phyloP scores from a whole-genome alignment of 2,329 filamentous ascomycete genomes.

The Cladobotryum protrusum region DNA sequence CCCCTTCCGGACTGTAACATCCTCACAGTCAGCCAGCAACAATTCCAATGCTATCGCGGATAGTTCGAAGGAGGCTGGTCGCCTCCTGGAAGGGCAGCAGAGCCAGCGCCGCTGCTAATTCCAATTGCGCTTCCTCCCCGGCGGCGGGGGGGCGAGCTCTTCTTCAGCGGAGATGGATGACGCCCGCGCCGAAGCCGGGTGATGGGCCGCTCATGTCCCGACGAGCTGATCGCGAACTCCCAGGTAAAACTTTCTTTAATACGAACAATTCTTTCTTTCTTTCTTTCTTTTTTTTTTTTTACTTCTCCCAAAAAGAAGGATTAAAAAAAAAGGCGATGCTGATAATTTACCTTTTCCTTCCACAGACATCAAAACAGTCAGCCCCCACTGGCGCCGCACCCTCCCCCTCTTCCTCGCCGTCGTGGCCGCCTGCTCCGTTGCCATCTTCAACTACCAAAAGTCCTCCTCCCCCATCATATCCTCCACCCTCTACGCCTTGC shows the following conservation, averaged over 20 bases:
- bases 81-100: slow-evolving; percentile 18
- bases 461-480: slow-evolving; percentile 79
- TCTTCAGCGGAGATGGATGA: slow-evolving; percentile 40
- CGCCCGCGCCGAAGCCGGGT: slow-evolving; percentile 51
- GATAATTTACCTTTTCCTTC: too few species aligned
- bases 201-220: slow-evolving; percentile 61
- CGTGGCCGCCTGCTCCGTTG: slow-evolving; percentile 65
- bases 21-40: neutral
- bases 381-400: slow-evolving; percentile 61
- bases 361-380: slow-evolving; percentile 36
- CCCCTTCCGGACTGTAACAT: neutral
- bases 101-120: slow-evolving; percentile 7
- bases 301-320: neutral
- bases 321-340: neutral
- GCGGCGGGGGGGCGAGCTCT: neutral
- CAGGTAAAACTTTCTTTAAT: slow-evolving; percentile 40
- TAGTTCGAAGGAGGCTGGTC: slow-evolving; percentile 19
- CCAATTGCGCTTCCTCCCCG: slow-evolving; percentile 1
- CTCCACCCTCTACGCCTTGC: slow-evolving; percentile 84
- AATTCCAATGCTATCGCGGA: slow-evolving; percentile 15
- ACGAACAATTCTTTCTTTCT: neutral
- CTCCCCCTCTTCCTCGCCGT: slow-evolving; percentile 74
- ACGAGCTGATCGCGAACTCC: slow-evolving; percentile 59
- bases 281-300: slow-evolving; percentile 7
- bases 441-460: slow-evolving; percentile 99